Conservation (phyloP, 2,329 filamentous ascomycete genomes). For the Chalara sp. region DNA sequence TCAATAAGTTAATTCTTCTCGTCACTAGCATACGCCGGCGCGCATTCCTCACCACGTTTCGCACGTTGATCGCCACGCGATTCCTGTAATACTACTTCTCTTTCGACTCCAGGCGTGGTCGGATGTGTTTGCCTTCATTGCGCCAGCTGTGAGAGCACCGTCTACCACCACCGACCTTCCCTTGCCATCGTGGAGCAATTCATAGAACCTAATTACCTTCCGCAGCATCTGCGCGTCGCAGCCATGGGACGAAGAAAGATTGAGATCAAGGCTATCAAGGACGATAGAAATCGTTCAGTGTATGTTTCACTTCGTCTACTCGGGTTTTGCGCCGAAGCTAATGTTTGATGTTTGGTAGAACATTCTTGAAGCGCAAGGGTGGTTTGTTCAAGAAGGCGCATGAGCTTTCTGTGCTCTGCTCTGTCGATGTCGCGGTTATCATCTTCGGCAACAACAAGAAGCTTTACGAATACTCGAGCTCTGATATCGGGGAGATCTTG, state of each 20-base stretch:
- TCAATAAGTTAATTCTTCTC: no score
- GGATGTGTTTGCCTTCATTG: neutral
- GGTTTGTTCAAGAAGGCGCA: slow-evolving; percentile 99
- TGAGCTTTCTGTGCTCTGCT: slow-evolving; percentile 95
- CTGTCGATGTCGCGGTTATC: slow-evolving; percentile 96
- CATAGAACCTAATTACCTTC: slow-evolving; percentile 13
- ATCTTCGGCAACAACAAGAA: slow-evolving; percentile 99
- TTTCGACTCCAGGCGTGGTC: neutral
- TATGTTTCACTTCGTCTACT: slow-evolving; percentile 37
- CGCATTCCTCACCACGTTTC: neutral
- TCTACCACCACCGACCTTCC: neutral
- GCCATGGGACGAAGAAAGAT: slow-evolving; percentile 97
- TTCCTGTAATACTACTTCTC: slow-evolving; percentile 13
- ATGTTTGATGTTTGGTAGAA: slow-evolving; percentile 45
- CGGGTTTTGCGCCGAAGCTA: slow-evolving; percentile 6
- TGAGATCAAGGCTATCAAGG: slow-evolving; percentile 99
- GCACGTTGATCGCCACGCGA: slow-evolving; percentile 2
- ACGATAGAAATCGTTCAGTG: slow-evolving; percentile 96
- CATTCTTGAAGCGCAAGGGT: slow-evolving; percentile 97
- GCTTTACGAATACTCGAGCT: slow-evolving; percentile 93
- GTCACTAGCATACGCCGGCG: no score
- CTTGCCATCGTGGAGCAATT: slow-evolving; percentile 24
- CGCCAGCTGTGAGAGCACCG: neutral
- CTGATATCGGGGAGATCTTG: slow-evolving; percentile 87
- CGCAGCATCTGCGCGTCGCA: slow-evolving; percentile 26